Percentiles rank a stretch among this genome's conserved stretches.
These are phyloP conservation scores for Linanthus parryae DNA, from an alignment of 148 eudicot genomes.

Conservation along the genomic window DNA sequence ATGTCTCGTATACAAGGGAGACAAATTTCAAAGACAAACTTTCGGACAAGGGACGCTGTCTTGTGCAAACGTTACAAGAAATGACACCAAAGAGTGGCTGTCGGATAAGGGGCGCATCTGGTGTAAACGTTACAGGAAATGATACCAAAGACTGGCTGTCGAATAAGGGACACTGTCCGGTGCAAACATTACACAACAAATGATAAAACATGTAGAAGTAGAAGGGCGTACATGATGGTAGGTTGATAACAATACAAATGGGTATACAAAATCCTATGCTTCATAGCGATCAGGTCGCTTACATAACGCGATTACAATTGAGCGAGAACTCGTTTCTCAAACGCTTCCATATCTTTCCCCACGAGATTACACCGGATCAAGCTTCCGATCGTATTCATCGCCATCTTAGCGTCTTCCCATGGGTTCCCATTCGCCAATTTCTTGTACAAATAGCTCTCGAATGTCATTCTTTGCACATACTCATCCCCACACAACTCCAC, in stretches of 20 bases:
- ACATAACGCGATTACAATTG: background rate
- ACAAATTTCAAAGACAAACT: no score
- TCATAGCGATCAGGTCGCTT: background rate
- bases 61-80: no score
- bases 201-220: no score
- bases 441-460: constrained; percentile 95
- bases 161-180: background rate
- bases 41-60: no score
- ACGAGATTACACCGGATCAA: constrained; percentile 58
- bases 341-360: constrained; percentile 31
- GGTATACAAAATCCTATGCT: background rate
- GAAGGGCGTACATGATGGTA: background rate
- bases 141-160: no score
- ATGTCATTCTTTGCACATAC: constrained; percentile 96
- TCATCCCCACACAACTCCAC: constrained; percentile 91
- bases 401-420: constrained; percentile 71
- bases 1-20: no score
- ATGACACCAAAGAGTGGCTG: no score
- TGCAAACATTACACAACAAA: background rate
- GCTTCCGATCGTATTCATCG: constrained; percentile 59
- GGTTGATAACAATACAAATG: background rate
- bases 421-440: constrained; percentile 58
- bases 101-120: no score
- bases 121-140: no score
- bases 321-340: constrained; percentile 13